Evolutionary conservation across 331 rosid species (phyloP).

Genomic region (Malus hybrid): DNA sequence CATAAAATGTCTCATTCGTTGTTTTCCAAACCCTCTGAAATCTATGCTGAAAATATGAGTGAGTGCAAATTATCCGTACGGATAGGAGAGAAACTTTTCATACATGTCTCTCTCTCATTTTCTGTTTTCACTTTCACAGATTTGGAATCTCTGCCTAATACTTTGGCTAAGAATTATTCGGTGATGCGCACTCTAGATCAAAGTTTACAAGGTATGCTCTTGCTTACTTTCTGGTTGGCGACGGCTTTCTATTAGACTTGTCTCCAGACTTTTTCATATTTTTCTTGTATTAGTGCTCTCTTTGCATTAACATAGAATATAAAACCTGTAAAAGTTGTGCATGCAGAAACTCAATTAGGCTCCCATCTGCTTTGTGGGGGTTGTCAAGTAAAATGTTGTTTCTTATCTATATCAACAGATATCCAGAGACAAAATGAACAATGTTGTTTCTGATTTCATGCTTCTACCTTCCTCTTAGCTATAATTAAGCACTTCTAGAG

Average conservation of each 20-base stretch:
- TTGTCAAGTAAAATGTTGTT: background rate
- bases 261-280: too few species aligned
- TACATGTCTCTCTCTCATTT: background rate
- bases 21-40: background rate
- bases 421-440: conserved; percentile 79
- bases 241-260: too few species aligned
- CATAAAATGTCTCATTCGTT: background rate
- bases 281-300: too few species aligned
- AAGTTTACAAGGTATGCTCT: conserved; percentile 70
- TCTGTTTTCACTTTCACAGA: conserved; percentile 30
- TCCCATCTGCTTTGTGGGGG: background rate
- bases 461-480: background rate
- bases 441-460: conserved; percentile 21
- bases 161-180: conserved; percentile 77
- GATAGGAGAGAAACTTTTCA: too few species aligned
- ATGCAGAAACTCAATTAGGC: too few species aligned
- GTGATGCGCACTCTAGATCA: conserved; percentile 75
- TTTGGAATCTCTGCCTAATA: conserved; percentile 81
- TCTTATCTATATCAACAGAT: conserved; percentile 37
- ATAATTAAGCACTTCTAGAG: too few species aligned
- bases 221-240: background rate
- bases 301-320: too few species aligned
- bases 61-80: background rate
- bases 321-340: too few species aligned
- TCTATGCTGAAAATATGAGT: background rate